These are phyloP conservation scores for Groenewaldozyma auringiensis DNA, from an alignment of 1,139 yeast genomes.

Conservation along the genomic window DNA sequence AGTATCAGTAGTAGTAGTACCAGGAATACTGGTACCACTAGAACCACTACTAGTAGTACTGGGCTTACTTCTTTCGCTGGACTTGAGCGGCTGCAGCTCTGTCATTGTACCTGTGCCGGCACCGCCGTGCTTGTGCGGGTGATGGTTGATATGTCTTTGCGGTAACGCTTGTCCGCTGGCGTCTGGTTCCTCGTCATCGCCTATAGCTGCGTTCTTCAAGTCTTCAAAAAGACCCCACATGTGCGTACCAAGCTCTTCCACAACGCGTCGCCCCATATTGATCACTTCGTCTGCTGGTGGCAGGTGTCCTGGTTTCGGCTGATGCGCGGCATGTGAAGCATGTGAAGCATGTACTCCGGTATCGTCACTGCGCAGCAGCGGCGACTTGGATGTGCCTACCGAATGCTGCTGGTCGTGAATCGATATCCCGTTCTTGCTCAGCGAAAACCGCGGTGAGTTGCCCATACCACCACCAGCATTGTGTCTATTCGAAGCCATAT, in stretches of 20 bases:
- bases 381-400: too few relatives aligned
- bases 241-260: slow-evolving; percentile 30
- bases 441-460: neutral
- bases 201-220: slow-evolving; percentile 29
- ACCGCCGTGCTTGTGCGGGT: neutral
- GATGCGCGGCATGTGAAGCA: slow-evolving; percentile 1
- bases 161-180: neutral
- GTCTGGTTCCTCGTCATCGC: slow-evolving; percentile 19
- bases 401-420: neutral
- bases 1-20: too few relatives aligned
- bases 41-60: too few relatives aligned
- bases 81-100: neutral
- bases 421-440: neutral
- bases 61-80: neutral
- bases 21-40: too few relatives aligned
- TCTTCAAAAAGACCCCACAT: slow-evolving; percentile 33
- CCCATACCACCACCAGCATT: neutral
- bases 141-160: neutral
- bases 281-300: slow-evolving; percentile 27
- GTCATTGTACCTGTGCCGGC: neutral
- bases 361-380: neutral
- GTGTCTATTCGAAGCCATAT: neutral
- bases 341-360: slow-evolving; percentile 2
- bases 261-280: slow-evolving; percentile 29
- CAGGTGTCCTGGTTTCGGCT: slow-evolving; percentile 10